Base-by-base conservation (phyloP, 2,329 filamentous ascomycete genomes). In the Beauveria australis region DNA sequence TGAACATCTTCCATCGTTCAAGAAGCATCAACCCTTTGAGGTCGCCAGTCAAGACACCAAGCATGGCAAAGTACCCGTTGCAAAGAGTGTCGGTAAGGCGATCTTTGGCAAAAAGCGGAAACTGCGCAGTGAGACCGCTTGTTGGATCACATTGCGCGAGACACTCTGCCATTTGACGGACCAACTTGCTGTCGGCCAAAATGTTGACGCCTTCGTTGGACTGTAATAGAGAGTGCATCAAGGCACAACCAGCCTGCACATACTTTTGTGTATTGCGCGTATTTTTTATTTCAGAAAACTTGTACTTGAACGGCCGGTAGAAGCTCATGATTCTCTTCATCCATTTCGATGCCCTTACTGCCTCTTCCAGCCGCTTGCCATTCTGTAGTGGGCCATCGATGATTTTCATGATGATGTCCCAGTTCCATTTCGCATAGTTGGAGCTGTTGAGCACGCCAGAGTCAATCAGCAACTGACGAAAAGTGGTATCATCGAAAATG, bases 1-100 rank as follows among this genome's bases (percentile, higher is more conserved):
- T 97, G 76, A 97, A 92, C 81, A 99, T 95, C 67, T 92, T 91
- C 93, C 94, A 97, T 67, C 91, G 82, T 72, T 97, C 93, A 70
- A 99, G 84, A 76, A 99, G 93, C 63, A 89, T 86, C 26, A 97
- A 80, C 0, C 94, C 94, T 67, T 88, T 90, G 0, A 83, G 77
- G 68, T 96, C 91, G 58, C 88, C 88, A 67, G 89, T 97, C 61
- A 99, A 76, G 12, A 91, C 87, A 8, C 94, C 95, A 2, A 99
- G 78, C 79, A 99, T 91, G 16, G 92, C 85, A 72, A 99, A 96
- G 73, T 99, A 99, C 12, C 95, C 95, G 18, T 89, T 88, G 63
- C 91, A 94, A 7, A 99, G 80, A 0, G 91, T 97, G 67, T 96
- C 92, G 2, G 86, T 83, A 64, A 99, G 86, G 48, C 92, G 85